Percentiles rank a stretch among this genome's conserved stretches.
These are phyloP conservation scores for Hanseniaspora guilliermondii DNA, from an alignment of 805 yeast genomes.

Conservation along the genomic window DNA sequence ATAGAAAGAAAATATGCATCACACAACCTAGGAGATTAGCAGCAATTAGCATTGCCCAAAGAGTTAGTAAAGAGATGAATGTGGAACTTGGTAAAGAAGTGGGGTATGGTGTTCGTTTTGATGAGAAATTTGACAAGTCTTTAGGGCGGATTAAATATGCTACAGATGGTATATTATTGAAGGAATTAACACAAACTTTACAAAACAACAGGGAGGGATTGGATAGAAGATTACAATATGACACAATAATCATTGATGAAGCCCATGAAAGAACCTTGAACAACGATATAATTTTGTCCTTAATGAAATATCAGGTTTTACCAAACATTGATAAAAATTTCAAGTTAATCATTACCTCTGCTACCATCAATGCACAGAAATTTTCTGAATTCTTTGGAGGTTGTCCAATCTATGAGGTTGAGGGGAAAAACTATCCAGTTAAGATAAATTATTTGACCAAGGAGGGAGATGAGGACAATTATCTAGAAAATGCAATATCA, in stretches of 20 bases:
- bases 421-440: conserved; percentile 90
- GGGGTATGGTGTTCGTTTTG: conserved; percentile 83
- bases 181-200: conserved; percentile 59
- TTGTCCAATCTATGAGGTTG: conserved; percentile 80
- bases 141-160: conserved; percentile 70
- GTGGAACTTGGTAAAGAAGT: conserved; percentile 72
- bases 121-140: conserved; percentile 49
- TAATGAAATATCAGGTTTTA: conserved; percentile 56
- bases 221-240: conserved; percentile 52
- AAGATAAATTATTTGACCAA: conserved; percentile 69
- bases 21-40: conserved; percentile 96
- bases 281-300: conserved; percentile 74
- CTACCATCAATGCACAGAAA: conserved; percentile 82
- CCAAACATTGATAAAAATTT: conserved; percentile 43
- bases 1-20: conserved; percentile 54
- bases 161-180: conserved; percentile 89
- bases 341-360: conserved; percentile 73
- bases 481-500: conserved; percentile 75
- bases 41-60: conserved; percentile 75
- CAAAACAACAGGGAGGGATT: background rate
- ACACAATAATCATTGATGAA: conserved; percentile 87
- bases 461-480: conserved; percentile 66
- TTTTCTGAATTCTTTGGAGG: conserved; percentile 69
- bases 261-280: conserved; percentile 93
- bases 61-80: conserved; percentile 86